Evolutionary conservation across 108 stramenopile genomes (phyloP), one percentile per base, ranked within the genome.

Genomic region (Pseudonitzschia delicatissima): DNA sequence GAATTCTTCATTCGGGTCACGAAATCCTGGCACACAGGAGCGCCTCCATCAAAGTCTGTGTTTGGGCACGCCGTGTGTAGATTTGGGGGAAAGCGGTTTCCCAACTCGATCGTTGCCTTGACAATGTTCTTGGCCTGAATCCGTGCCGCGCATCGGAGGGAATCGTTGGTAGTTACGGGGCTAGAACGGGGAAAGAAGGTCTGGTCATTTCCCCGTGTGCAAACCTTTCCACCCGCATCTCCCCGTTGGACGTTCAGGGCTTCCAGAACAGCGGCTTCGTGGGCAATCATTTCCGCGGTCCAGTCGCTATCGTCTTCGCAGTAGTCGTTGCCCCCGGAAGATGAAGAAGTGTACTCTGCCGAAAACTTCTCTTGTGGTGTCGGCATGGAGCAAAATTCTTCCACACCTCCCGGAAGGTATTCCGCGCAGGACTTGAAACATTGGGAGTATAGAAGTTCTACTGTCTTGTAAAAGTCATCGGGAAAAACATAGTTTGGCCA

Each of bases 101-200:
- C 15, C 1, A 5, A 23, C 25, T 31, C 53, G 0, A 55, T 0
- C 0, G 53, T 55, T 8, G n/a, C 29, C 29, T 28, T 4, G 15
- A 55, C 53, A 28, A 55, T 55, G n/a, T 55, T 55, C 53, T 55
- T 23, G 29, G 53, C 53, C 32, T 55, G 53, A 29, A 55, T 55
- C 29, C 53, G 53, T 5, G 53, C 53, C 11, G 53, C 53, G 32
- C 53, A 55, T 27, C n/a, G 27, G 11, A 55, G 32, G 4, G 23
- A 11, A 2, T 23, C 26, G n/a, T 55, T 55, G 3, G 31, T 27
- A n/a, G 18, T n/a, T 27, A 55, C 53, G 5, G 53, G 53, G 17
- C 53, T 55, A n/a, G 53, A 55, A n/a, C 32, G 28, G n/a, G 53
- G 53, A 33, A 12, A 55, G 26, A 33, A 55, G 29, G 53, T 33